Evolutionary conservation across 306 rosid genomes (phyloP).

Genomic region (Sechiopsis laciniata): DNA sequence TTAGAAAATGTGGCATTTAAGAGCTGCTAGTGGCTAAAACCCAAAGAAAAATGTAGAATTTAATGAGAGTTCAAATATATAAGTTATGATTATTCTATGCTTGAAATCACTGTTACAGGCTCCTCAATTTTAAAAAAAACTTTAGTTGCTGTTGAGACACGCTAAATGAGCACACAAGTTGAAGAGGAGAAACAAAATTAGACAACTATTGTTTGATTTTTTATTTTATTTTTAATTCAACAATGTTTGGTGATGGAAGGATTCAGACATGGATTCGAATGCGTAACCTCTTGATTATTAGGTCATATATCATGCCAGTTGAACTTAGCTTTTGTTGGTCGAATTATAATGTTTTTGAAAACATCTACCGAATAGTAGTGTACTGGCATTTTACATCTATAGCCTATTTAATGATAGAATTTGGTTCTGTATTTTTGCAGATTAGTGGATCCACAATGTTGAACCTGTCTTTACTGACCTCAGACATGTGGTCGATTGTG

Average conservation of each 20-base stretch:
- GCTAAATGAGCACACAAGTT: not conserved
- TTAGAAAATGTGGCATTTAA: not conserved
- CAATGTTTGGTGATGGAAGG: too few species aligned
- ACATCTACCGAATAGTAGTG: not conserved
- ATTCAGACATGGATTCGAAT: too few species aligned
- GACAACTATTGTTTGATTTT: not conserved
- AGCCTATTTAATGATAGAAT: not conserved
- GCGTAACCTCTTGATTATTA: too few species aligned
- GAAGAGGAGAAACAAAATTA: not conserved
- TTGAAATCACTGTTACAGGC: not conserved
- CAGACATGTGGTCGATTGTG: slow-evolving; percentile 95
- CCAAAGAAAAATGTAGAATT: too few species aligned
- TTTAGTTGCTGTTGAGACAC: not conserved
- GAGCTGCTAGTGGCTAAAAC: too few species aligned
- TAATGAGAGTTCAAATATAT: too few species aligned
- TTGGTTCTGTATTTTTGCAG: slow-evolving; percentile 36
- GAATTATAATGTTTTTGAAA: not conserved
- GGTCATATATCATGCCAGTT: too few species aligned
- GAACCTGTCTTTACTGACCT: slow-evolving; percentile 83
- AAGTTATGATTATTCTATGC: not conserved
- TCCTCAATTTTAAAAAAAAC: not conserved
- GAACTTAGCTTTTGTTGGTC: too few species aligned
- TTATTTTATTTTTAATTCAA: too few species aligned
- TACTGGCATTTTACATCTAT: not conserved
- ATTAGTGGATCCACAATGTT: slow-evolving; percentile 83